Conservation (phyloP, 768 basidiomycete species). For the Agaricus subrufescens region DNA sequence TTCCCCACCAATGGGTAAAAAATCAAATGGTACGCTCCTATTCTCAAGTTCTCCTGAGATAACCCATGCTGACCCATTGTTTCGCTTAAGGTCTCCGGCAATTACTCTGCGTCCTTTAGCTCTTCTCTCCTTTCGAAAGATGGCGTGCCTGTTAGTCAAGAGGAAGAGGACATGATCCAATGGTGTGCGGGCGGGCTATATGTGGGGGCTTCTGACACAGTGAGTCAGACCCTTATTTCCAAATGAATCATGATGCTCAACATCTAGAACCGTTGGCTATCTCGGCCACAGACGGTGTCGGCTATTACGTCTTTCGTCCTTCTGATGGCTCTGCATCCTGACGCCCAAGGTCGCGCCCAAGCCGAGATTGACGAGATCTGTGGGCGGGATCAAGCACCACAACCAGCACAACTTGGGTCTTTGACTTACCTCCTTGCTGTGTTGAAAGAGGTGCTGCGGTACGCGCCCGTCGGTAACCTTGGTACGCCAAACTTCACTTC, state of each 20-base stretch:
- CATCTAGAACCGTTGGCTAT: not conserved
- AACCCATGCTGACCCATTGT: not conserved
- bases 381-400: constrained; percentile 27
- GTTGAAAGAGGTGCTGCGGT: constrained; percentile 36
- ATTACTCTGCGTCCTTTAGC: constrained; percentile 38
- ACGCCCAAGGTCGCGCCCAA: constrained; percentile 33
- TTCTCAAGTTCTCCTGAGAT: not conserved
- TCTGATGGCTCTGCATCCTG: constrained; percentile 43
- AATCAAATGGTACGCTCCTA: constrained; percentile 31
- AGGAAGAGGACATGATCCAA: constrained; percentile 41
- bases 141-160: constrained; percentile 17
- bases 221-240: constrained; percentile 13
- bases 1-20: constrained; percentile 42
- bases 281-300: constrained; percentile 37
- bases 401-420: constrained; percentile 22
- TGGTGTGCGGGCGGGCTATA: constrained; percentile 48
- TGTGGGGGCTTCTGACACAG: constrained; percentile 42
- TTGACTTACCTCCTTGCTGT: constrained; percentile 30
- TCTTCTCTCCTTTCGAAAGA: constrained; percentile 30
- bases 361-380: constrained; percentile 34
- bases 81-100: constrained; percentile 23
- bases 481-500: constrained; percentile 18
- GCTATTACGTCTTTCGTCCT: constrained; percentile 41
- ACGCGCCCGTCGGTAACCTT: constrained; percentile 35
- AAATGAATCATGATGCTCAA: not conserved